Percentiles rank a stretch among this genome's conserved stretches.
Conservation (phyloP, 2,329 filamentous ascomycete species). For the Exophiala lecanii-corni region DNA sequence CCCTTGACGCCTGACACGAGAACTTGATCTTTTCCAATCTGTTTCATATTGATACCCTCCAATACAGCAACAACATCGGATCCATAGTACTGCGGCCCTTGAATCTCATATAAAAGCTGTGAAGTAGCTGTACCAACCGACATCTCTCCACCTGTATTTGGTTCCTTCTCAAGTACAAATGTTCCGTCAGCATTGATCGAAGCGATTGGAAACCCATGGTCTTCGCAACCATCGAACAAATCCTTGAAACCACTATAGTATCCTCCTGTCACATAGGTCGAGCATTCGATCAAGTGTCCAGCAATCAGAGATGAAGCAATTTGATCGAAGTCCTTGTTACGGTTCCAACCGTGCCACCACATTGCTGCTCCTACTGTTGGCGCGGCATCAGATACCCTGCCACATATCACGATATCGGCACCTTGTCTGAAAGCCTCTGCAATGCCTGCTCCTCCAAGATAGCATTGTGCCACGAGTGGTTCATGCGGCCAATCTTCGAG, state of each 20-base stretch:
- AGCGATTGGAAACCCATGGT: conserved; percentile 28
- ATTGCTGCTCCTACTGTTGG: conserved; percentile 52
- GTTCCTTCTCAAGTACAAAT: conserved; percentile 22
- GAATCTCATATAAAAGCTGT: conserved; percentile 34
- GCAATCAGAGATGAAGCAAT: conserved; percentile 49
- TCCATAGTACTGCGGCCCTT: conserved; percentile 46
- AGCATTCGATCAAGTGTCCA: conserved; percentile 51
- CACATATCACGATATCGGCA: conserved; percentile 40
- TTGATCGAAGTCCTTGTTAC: conserved; percentile 40
- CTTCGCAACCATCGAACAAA: conserved; percentile 6
- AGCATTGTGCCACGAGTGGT: conserved; percentile 27
- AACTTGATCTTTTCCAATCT: conserved; percentile 39
- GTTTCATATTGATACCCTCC: conserved; percentile 39
- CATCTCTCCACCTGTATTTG: conserved; percentile 22
- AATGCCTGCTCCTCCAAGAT: conserved; percentile 31
- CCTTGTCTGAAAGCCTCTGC: conserved; percentile 32
- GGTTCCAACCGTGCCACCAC: conserved; percentile 52
- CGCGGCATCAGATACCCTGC: conserved; percentile 42
- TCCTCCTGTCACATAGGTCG: conserved; percentile 48
- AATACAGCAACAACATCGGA: conserved; percentile 45
- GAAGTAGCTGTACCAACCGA: conserved; percentile 19
- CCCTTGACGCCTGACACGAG: conserved; percentile 40
- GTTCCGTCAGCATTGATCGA: conserved; percentile 23
- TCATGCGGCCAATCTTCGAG: conserved; percentile 25
- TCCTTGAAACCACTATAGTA: conserved; percentile 49